Evolutionary conservation across 2,329 filamentous ascomycete genomes (phyloP).

Genomic region (Pyricularia grisea): DNA sequence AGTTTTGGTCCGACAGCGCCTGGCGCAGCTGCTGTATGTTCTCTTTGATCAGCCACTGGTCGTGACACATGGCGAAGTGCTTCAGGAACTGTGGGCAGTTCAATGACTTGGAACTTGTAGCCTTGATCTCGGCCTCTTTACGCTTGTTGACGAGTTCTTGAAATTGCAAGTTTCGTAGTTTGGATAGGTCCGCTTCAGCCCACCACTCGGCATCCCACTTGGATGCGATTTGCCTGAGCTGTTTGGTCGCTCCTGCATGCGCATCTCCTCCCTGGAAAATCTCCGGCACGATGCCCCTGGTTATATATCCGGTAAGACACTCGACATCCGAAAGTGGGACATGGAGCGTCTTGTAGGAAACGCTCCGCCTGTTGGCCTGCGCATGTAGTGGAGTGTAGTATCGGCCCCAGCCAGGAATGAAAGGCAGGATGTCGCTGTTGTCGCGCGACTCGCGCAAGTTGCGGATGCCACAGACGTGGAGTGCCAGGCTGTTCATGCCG

Average conservation of each 20-base stretch:
- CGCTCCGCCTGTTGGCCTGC: constrained; percentile 41
- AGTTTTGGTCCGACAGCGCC: constrained; percentile 89
- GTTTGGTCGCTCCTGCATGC: constrained; percentile 49
- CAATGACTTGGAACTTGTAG: constrained; percentile 53
- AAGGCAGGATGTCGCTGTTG: constrained; percentile 80
- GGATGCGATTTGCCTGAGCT: constrained; percentile 58
- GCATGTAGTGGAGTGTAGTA: constrained; percentile 60
- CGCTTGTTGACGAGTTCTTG: constrained; percentile 72
- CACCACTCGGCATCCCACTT: constrained; percentile 68
- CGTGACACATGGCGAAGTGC: constrained; percentile 94
- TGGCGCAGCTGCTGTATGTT: constrained; percentile 82
- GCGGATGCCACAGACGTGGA: constrained; percentile 73
- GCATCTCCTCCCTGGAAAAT: constrained; percentile 44
- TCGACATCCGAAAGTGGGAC: constrained; percentile 74
- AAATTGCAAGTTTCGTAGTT: constrained; percentile 73
- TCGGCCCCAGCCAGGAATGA: constrained; percentile 60
- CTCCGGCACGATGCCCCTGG: constrained; percentile 49
- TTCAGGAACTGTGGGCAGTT: constrained; percentile 73
- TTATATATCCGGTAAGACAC: constrained; percentile 64
- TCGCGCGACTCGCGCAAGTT: constrained; percentile 59
- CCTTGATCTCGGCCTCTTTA: constrained; percentile 41
- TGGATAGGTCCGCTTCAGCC: constrained; percentile 75
- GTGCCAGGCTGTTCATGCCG: constrained; percentile 45
- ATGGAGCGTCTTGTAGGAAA: constrained; percentile 58
- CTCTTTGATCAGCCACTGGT: constrained; percentile 93